A percentile compares a stretch with the other conserved stretches of the same genome.
Evolutionary conservation across 352 stramenopile species (phyloP).

Genomic region (Elongisporangium prolatum): DNA sequence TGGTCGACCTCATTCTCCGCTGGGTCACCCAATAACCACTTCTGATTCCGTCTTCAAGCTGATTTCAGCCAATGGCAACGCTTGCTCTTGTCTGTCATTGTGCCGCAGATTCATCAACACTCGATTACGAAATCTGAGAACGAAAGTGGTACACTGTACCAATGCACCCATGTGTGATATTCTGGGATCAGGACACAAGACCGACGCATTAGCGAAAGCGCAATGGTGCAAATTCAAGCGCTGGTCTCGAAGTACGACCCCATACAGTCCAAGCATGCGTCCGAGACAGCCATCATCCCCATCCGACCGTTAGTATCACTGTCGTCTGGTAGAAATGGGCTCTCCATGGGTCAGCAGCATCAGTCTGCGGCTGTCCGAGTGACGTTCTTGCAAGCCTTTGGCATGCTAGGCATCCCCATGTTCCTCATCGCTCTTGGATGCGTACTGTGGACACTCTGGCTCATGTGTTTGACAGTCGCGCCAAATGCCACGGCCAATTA

Average conservation of each 20-base stretch:
- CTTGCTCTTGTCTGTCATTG: not conserved
- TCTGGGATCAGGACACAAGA: too few relatives aligned
- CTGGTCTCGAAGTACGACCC: not conserved
- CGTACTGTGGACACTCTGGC: constrained; percentile 23
- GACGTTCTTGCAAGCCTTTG: constrained; percentile 18
- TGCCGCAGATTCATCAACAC: not conserved
- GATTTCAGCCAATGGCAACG: not conserved
- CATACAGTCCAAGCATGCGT: not conserved
- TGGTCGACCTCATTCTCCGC: not conserved
- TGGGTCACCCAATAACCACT: not conserved
- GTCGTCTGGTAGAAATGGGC: not conserved
- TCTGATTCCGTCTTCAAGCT: not conserved
- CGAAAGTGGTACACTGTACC: not conserved
- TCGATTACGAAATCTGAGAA: not conserved
- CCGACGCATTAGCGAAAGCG: too few relatives aligned
- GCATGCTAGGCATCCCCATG: constrained; percentile 11
- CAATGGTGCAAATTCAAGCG: not conserved
- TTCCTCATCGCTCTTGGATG: constrained; percentile 14
- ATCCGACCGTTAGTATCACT: not conserved
- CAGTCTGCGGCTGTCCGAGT: not conserved
- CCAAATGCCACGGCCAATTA: constrained; percentile 34
- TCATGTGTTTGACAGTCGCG: constrained; percentile 19
- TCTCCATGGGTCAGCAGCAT: not conserved
- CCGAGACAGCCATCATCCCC: not conserved
- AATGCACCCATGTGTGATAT: not conserved